Conservation (phyloP, 495 filamentous ascomycete genomes). For the Aspergillus bridgeri region DNA sequence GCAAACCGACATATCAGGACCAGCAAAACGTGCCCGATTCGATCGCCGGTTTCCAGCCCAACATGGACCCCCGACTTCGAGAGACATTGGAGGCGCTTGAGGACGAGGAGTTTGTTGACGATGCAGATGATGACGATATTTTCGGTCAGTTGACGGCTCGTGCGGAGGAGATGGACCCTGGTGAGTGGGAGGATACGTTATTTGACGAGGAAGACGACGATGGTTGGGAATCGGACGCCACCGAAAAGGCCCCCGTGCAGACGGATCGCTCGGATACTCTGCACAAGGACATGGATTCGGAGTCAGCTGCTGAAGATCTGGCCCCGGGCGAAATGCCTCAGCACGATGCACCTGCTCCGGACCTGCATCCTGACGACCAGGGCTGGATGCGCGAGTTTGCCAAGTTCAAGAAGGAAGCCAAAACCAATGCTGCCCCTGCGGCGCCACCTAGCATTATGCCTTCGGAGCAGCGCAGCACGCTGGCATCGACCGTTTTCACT, state of each 20-base stretch:
- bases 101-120: constrained; percentile 94
- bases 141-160: constrained; percentile 76
- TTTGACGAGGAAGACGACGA: constrained; percentile 63
- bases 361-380: constrained; percentile 51
- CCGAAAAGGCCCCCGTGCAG: constrained; percentile 63
- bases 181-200: constrained; percentile 61
- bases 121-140: constrained; percentile 69
- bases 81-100: constrained; percentile 94
- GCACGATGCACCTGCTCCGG: constrained; percentile 37
- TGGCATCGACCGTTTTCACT: constrained; percentile 75
- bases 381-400: constrained; percentile 88
- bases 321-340: constrained; percentile 45
- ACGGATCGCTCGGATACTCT: constrained; percentile 30
- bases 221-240: constrained; percentile 94
- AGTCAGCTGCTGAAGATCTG: constrained; percentile 16
- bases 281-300: constrained; percentile 7
- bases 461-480: constrained; percentile 49
- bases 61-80: constrained; percentile 93
- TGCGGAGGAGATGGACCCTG: constrained; percentile 65
- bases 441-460: constrained; percentile 41
- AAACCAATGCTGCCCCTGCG: constrained; percentile 40
- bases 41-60: constrained; percentile 89
- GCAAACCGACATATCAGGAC: constrained; percentile 78
- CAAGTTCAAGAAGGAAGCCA: constrained; percentile 76
- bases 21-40: constrained; percentile 91